Evolutionary conservation across 805 yeast genomes (phyloP), one percentile per base, ranked within the genome.

Genomic region (Starmerella bombi): DNA sequence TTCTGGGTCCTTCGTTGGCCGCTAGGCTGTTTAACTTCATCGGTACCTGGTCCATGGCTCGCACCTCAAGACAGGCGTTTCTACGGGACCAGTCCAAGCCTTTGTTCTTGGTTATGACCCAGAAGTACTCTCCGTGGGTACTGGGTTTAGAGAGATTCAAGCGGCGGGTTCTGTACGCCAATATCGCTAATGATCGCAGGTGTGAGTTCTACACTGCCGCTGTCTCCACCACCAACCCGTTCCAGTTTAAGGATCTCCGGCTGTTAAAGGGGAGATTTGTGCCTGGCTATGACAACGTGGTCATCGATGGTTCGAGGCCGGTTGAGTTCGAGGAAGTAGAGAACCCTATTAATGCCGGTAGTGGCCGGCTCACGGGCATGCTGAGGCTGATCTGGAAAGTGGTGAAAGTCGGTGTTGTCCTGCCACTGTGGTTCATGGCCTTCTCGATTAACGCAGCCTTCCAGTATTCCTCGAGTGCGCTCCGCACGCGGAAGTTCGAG

Each of bases 201-300:
- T 75, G 93, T 3, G 71, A 81, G 14, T 84, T 82, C 78, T 82
- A 80, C 72, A 81, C 93, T 2, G 67, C 93, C 0, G 81, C 81
- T 4, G 80, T 80, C 27, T 71, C 80, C 41, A 9, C 35, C 19
- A 21, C 14, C n/a, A 54, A 50, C 32, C 51, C 52, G 23, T 52
- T 36, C 37, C 18, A 7, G 3, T 34, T 33, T 16, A 23, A 19
- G 10, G 42, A 42, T 23, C 27, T 47, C 25, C 3, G 16, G 14
- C 36, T n/a, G 15, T 22, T 50, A 16, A 19, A 34, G 16, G 55
- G 55, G 3, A 48, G 46, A 9, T 51, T 32, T 32, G 46, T 46
- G 9, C 41, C 45, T 3, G 47, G 49, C n/a, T 53, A 46, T 32
- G 51, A 37, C 28, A 52, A 52, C 2, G 44, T 50, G 5, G 46